Conservation (phyloP, 257 asterid genomes). For the Linderniella brevidens region DNA sequence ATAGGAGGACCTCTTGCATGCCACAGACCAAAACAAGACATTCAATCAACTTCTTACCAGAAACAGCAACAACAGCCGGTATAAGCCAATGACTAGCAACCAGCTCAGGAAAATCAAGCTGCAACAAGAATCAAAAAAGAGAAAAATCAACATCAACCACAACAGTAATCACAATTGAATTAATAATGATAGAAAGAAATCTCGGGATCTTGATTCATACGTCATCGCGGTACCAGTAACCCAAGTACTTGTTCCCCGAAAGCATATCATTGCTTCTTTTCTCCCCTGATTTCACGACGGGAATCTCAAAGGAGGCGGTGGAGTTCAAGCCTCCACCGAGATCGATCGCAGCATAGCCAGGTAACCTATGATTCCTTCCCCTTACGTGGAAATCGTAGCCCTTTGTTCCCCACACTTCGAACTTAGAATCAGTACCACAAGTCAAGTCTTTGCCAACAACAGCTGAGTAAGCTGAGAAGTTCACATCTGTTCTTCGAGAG, state of each 20-base stretch:
- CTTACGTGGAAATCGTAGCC: conserved; percentile 60
- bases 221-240: conserved; percentile 60
- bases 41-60: conserved; percentile 32
- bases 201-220: conserved; percentile 25
- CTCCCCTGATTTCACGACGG: conserved; percentile 16
- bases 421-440: conserved; percentile 74
- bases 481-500: conserved; percentile 82
- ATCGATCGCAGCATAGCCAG: conserved; percentile 47
- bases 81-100: conserved; percentile 86
- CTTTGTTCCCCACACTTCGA: conserved; percentile 82
- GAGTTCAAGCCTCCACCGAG: conserved; percentile 44
- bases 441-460: conserved; percentile 61
- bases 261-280: conserved; percentile 17
- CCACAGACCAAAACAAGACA: no score
- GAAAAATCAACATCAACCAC: not conserved
- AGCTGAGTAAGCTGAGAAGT: conserved; percentile 71
- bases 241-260: conserved; percentile 44
- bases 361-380: conserved; percentile 64
- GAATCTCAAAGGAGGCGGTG: conserved; percentile 16
- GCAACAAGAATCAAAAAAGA: conserved; percentile 16
- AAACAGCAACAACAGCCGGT: conserved; percentile 53
- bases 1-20: no score
- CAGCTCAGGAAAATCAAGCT: conserved; percentile 66
- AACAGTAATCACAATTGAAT: not conserved
- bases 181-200: not conserved